These are phyloP conservation scores for Pinus taeda DNA, from an alignment of 75 land plant genomes.

Conservation along the genomic window DNA sequence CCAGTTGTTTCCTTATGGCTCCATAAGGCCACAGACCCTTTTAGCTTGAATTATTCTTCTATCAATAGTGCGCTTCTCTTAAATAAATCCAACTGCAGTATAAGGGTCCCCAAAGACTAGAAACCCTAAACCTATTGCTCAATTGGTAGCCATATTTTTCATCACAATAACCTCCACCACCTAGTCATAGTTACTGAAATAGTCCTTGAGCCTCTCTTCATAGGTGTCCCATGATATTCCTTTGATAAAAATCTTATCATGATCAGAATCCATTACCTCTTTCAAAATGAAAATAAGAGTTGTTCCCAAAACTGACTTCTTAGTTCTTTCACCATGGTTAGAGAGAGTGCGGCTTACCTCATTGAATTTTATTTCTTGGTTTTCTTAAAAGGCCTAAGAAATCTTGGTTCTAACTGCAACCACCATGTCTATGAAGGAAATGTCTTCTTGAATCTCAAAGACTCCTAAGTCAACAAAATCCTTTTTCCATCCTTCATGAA, in stretches of 20 bases:
- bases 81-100: conserved; percentile 36
- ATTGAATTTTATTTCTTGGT: too few species aligned
- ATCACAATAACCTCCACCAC: conserved; percentile 46
- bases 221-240: conserved; percentile 54
- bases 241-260: conserved; percentile 48
- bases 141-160: conserved; percentile 45
- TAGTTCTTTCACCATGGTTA: too few species aligned
- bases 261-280: conserved; percentile 39
- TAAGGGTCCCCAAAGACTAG: conserved; percentile 40
- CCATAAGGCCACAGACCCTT: too few species aligned
- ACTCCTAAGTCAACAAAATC: conserved; percentile 56
- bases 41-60: too few species aligned
- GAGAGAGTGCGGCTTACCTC: too few species aligned
- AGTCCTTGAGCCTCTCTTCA: conserved; percentile 48
- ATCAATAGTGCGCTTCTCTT: conserved; percentile 46
- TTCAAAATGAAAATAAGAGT: neutral
- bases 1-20: too few species aligned
- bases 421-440: conserved; percentile 93
- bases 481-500: conserved; percentile 46
- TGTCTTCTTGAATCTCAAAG: conserved; percentile 65
- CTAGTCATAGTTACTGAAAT: conserved; percentile 35
- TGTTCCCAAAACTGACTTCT: too few species aligned
- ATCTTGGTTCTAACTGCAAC: conserved; percentile 75
- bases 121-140: conserved; percentile 56
- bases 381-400: too few species aligned